A percentile compares a stretch with the other conserved stretches of the same genome.
phyloP scores from a whole-genome alignment of 2,329 filamentous ascomycete genomes.

The Calcarisporium arbuscula region DNA sequence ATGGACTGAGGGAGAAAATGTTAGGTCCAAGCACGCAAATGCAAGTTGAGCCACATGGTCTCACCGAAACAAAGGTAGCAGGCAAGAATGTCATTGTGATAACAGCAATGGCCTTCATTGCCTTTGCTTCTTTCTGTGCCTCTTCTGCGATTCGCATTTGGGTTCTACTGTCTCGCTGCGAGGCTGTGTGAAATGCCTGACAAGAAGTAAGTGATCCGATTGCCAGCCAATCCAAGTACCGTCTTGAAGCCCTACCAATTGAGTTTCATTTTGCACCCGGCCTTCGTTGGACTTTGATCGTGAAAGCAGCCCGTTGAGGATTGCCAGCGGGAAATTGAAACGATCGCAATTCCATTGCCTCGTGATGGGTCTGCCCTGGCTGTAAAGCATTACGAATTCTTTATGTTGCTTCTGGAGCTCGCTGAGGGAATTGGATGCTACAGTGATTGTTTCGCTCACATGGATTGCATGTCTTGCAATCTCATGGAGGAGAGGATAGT shows the following conservation, averaged over 20 bases:
- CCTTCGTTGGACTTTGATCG: conserved; percentile 5
- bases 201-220: not conserved
- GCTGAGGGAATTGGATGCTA: conserved; percentile 2
- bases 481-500: conserved; percentile 7
- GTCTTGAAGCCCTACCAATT: conserved; percentile 3
- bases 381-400: conserved; percentile 2
- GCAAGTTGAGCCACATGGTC: not conserved
- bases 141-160: conserved; percentile 6
- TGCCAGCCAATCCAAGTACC: too few species aligned
- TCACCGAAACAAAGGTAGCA: conserved; percentile 7
- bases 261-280: conserved; percentile 6
- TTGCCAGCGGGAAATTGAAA: not conserved
- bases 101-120: conserved; percentile 7
- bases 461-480: conserved; percentile 7
- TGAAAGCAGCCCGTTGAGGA: conserved; percentile 2
- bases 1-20: conserved; percentile 3
- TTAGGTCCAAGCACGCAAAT: not conserved
- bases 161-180: conserved; percentile 7
- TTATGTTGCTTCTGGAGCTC: conserved; percentile 3
- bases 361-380: not conserved
- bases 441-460: conserved; percentile 5
- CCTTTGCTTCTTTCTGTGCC: conserved; percentile 4
- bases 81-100: conserved; percentile 8
- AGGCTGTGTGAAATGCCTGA: conserved; percentile 6
- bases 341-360: not conserved